Base-by-base conservation (phyloP, 2,329 filamentous ascomycete genomes). In the Botryotinia calthae region DNA sequence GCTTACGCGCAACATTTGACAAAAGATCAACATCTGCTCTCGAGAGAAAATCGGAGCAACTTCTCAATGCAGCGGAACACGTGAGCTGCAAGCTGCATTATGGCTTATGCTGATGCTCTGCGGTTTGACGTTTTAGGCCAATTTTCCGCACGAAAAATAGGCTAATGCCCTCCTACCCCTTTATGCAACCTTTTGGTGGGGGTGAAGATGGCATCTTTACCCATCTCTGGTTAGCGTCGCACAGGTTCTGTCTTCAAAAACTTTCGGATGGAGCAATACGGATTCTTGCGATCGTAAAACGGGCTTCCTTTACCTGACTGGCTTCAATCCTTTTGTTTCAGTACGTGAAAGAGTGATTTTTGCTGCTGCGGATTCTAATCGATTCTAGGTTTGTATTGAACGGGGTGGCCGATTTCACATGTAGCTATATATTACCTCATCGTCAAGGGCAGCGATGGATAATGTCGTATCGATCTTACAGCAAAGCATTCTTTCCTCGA, bases 171-270 rank as follows among this genome's bases (percentile, higher is more conserved):
- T 62, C 31, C 44, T 64, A 65, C 68, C 68, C 68, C 68, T 71
- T 71, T 71, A 71, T 71, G 68, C 58, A 71, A 48, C 68, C 68
- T 70, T 25, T 18, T 64, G 58, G 68, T 71, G 68, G 68, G 58
- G 44, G 68, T 64, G 34, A 51, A 40, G 42, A 51, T 70, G 40
- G 56, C 31, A 70, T 46, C 58, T 48, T 51, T 28, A 28, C 25
- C 56, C 46, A 40, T 31, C 37, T 54, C 48, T 10, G 58, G 44
- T 54, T 71, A 71, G 68, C 68, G 68, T 71, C 58, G 46, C 37
- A 61, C 40, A 10, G 37, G 12, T 20, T 42, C 34, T n/a, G 31
- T 51, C 54, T 51, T 64, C 25, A 70, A 10, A 70, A 61, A 59
- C 66, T 59, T 69, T 58, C 37, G 37, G 48, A 70, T 63, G 67